These are phyloP conservation scores for Paraleonurus japonicus DNA, from an alignment of 257 asterid species.

Conservation along the genomic window DNA sequence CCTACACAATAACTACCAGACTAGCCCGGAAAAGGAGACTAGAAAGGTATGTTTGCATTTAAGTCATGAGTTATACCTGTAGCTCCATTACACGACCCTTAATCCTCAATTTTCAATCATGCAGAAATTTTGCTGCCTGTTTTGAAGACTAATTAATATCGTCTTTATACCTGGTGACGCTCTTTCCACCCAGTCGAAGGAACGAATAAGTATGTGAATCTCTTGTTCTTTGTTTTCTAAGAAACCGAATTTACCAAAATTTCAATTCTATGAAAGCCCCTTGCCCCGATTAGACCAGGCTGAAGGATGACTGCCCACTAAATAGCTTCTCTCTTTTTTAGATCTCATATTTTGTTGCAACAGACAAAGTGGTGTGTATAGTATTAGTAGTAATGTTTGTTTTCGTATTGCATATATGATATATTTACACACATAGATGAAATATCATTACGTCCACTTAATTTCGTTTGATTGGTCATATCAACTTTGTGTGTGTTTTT, in stretches of 20 bases:
- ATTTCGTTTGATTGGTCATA: not conserved
- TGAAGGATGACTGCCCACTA: not conserved
- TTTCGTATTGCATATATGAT: not conserved
- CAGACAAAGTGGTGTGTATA: not conserved
- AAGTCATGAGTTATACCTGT: not conserved
- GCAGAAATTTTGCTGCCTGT: conserved; percentile 67
- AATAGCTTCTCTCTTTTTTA: too few relatives aligned
- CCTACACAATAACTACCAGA: conserved; percentile 25
- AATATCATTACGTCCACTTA: not conserved
- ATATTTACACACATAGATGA: not conserved
- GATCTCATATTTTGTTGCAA: not conserved
- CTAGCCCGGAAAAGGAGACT: conserved; percentile 28
- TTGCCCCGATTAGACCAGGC: not conserved
- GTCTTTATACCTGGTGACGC: not conserved
- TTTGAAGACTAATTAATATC: conserved; percentile 36
- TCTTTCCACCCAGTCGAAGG: not conserved
- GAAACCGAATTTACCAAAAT: not conserved
- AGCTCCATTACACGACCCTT: not conserved
- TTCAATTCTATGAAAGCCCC: not conserved
- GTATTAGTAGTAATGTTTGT: not conserved
- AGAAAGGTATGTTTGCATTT: conserved; percentile 35
- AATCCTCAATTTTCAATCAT: conserved; percentile 12
- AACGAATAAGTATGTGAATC: not conserved
- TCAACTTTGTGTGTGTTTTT: not conserved
- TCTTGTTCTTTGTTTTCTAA: not conserved